phyloP scores from a whole-genome alignment of 2,329 filamentous ascomycete species.

The Talaromyces sp. region DNA sequence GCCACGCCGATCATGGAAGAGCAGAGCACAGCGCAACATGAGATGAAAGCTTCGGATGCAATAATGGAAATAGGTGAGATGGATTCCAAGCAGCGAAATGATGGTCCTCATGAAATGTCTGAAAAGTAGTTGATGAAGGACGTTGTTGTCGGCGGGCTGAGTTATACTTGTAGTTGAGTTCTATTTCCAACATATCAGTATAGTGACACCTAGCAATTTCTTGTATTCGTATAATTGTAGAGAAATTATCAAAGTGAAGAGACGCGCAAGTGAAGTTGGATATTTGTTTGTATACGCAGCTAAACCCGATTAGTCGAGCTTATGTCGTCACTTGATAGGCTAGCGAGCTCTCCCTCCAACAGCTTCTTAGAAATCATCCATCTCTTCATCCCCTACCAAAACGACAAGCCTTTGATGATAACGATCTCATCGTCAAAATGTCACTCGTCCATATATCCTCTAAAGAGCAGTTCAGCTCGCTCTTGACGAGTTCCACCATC shows the following conservation, averaged over 20 bases:
- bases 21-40: background rate
- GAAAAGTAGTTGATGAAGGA: background rate
- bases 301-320: constrained; percentile 6
- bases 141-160: background rate
- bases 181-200: background rate
- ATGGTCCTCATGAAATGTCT: background rate
- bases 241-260: background rate
- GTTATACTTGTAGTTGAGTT: background rate
- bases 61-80: background rate
- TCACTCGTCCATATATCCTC: constrained; percentile 60
- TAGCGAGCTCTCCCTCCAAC: background rate
- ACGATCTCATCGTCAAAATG: constrained; percentile 25
- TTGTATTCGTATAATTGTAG: background rate
- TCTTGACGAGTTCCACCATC: constrained; percentile 71
- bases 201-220: background rate
- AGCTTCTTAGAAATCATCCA: constrained; percentile 10
- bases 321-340: constrained; percentile 14
- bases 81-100: background rate
- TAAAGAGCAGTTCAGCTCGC: constrained; percentile 62
- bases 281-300: background rate
- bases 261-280: background rate
- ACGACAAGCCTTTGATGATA: constrained; percentile 1
- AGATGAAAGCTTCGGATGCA: background rate
- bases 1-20: background rate
- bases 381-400: background rate